A percentile compares a stretch with the other conserved stretches of the same genome.
Conservation (phyloP, 495 filamentous ascomycete species). For the Trichoderma asperelloides region DNA sequence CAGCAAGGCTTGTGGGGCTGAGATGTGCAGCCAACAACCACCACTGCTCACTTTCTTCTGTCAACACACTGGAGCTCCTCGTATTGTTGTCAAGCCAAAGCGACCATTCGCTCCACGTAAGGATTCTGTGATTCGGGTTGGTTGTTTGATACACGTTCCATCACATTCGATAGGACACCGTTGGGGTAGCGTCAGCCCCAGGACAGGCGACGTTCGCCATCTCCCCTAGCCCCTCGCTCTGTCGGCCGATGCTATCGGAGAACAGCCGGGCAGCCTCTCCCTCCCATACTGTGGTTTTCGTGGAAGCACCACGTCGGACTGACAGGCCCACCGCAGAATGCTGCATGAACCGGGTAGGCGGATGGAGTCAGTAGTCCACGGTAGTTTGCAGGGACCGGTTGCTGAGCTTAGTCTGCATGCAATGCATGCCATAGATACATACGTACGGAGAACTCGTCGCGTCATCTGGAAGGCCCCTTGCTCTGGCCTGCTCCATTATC, state of each 20-base stretch:
- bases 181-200: background rate
- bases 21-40: background rate
- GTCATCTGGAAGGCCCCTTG: background rate
- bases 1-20: conserved; percentile 1
- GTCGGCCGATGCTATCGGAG: background rate
- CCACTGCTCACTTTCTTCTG: background rate
- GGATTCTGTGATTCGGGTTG: background rate
- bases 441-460: conserved; percentile 3
- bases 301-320: background rate
- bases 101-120: background rate
- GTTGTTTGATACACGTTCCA: background rate
- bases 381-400: conserved; percentile 7
- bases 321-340: background rate
- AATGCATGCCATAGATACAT: conserved; percentile 9
- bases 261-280: background rate
- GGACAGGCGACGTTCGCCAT: no score
- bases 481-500: background rate
- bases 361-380: conserved; percentile 6
- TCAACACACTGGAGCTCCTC: background rate
- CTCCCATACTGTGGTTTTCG: background rate
- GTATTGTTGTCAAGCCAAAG: background rate
- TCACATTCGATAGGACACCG: background rate
- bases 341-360: conserved; percentile 8
- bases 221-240: background rate
- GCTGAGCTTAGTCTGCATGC: background rate